Evolutionary conservation across 2,329 filamentous ascomycete genomes (phyloP).

Genomic region (Ceratocystis variospora): DNA sequence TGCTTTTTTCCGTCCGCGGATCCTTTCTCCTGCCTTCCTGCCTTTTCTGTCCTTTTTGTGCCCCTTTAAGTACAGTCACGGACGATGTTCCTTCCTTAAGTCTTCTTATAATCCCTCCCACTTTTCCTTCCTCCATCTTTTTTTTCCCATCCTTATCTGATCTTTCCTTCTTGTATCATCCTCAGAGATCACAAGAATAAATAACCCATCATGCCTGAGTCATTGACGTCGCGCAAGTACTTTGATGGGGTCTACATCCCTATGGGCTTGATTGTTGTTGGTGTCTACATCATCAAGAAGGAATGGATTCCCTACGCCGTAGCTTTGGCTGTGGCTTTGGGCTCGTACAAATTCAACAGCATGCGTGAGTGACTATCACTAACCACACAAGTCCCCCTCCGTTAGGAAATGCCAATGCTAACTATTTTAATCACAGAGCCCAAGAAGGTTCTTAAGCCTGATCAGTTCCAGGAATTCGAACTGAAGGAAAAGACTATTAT

Average conservation of each 20-base stretch:
- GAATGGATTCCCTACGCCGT: slow-evolving; percentile 63
- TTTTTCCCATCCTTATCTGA: slow-evolving; percentile 9
- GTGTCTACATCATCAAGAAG: slow-evolving; percentile 62
- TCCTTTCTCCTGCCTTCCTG: slow-evolving; percentile 6
- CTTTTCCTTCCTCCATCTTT: slow-evolving; percentile 10
- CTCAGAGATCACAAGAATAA: neutral
- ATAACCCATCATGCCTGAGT: slow-evolving; percentile 25
- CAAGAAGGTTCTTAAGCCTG: slow-evolving; percentile 74
- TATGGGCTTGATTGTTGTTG: slow-evolving; percentile 61
- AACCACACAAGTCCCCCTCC: neutral
- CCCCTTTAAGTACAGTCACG: neutral
- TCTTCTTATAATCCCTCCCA: neutral
- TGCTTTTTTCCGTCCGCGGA: neutral
- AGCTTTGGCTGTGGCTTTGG: slow-evolving; percentile 50
- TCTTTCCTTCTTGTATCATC: neutral
- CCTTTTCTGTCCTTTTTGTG: neutral
- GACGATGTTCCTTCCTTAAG: neutral
- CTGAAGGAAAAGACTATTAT: slow-evolving; percentile 90
- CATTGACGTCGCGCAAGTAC: slow-evolving; percentile 46
- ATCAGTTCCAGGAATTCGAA: slow-evolving; percentile 79
- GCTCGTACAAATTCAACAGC: slow-evolving; percentile 56
- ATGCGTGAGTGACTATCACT: slow-evolving; percentile 43
- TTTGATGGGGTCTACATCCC: slow-evolving; percentile 75
- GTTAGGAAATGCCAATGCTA: neutral
- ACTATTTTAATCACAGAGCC: slow-evolving; percentile 38